Evolutionary conservation across 139 green algal genomes (phyloP).

Genomic region (Deuterostichococcus epilithicus): DNA sequence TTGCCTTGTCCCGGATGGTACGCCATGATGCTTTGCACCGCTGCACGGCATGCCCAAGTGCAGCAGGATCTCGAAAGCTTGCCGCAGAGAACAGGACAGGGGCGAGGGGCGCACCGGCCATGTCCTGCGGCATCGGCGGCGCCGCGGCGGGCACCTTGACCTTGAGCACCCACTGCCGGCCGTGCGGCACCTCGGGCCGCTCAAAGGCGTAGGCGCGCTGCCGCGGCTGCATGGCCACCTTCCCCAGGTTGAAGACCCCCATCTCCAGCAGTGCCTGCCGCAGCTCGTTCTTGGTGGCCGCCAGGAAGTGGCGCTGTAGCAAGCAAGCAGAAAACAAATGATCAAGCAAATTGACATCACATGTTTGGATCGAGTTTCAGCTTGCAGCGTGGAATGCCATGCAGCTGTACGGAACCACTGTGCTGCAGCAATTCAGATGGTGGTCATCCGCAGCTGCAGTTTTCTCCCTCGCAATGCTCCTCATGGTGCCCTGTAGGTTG

Average conservation of each 20-base stretch:
- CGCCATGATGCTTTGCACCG: too few species aligned
- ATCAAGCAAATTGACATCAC: conserved; percentile 12
- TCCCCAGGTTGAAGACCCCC: conserved; percentile 38
- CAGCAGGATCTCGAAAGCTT: too few species aligned
- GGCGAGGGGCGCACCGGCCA: conserved; percentile 42
- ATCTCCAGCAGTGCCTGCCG: conserved; percentile 55
- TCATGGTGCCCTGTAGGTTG: conserved; percentile 47
- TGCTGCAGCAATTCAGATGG: too few species aligned
- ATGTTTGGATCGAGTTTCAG: conserved; percentile 39
- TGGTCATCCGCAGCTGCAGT: too few species aligned
- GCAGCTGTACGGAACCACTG: too few species aligned
- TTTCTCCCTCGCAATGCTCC: conserved; percentile 38
- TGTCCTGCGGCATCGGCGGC: conserved; percentile 55
- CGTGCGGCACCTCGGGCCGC: conserved; percentile 58
- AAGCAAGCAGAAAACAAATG: background rate
- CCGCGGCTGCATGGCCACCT: conserved; percentile 82
- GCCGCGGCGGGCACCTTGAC: conserved; percentile 63
- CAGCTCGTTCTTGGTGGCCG: conserved; percentile 76
- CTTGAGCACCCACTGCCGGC: conserved; percentile 92
- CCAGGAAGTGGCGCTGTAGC: conserved; percentile 35
- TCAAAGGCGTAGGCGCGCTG: conserved; percentile 94
- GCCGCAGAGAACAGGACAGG: too few species aligned
- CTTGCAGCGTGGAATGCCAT: conserved; percentile 32
- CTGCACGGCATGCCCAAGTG: too few species aligned
- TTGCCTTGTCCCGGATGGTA: too few species aligned